A percentile compares a stretch with the other conserved stretches of the same genome.
Evolutionary conservation across 1,284 basidiomycete species (phyloP).

Genomic region (Pterulicium gracile): DNA sequence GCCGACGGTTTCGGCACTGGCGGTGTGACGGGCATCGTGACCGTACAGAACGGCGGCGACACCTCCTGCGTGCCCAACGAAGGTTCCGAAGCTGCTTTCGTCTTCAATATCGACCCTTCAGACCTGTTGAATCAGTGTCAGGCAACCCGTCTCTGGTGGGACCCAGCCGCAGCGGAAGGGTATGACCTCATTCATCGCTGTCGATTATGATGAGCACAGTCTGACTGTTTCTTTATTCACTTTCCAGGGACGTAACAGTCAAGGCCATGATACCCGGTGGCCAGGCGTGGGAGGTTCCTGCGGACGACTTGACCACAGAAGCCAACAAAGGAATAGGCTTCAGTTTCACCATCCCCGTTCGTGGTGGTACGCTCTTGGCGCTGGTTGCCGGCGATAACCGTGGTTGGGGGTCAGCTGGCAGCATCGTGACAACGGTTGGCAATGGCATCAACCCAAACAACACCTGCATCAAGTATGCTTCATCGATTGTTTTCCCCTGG

Average conservation of each 20-base stretch:
- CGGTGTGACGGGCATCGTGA: conserved; percentile 57
- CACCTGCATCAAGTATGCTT: conserved; percentile 30
- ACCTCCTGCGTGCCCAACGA: conserved; percentile 48
- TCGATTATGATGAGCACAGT: conserved; percentile 1
- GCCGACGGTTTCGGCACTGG: conserved; percentile 57
- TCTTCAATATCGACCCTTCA: conserved; percentile 47
- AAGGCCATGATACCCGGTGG: conserved; percentile 72
- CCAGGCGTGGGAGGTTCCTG: conserved; percentile 54
- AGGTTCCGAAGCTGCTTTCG: conserved; percentile 41
- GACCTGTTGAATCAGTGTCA: conserved; percentile 55
- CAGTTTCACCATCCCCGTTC: conserved; percentile 53
- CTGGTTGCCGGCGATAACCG: conserved; percentile 55
- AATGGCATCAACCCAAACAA: conserved; percentile 32
- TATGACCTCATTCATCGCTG: conserved; percentile 20
- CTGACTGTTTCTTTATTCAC: conserved; percentile 5
- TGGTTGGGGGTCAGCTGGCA: conserved; percentile 60
- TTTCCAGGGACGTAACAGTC: conserved; percentile 46
- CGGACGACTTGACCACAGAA: conserved; percentile 29
- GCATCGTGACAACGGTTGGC: conserved; percentile 41
- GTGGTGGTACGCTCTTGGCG: conserved; percentile 51
- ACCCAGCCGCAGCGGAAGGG: conserved; percentile 40
- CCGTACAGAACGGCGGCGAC: conserved; percentile 40
- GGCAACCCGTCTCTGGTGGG: conserved; percentile 53
- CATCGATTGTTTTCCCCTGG: too few species aligned
- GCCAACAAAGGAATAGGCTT: conserved; percentile 46